Percentiles rank a stretch among this genome's conserved stretches.
Evolutionary conservation across 805 yeast species (phyloP).

Genomic region (Barnettozyma salicaria): DNA sequence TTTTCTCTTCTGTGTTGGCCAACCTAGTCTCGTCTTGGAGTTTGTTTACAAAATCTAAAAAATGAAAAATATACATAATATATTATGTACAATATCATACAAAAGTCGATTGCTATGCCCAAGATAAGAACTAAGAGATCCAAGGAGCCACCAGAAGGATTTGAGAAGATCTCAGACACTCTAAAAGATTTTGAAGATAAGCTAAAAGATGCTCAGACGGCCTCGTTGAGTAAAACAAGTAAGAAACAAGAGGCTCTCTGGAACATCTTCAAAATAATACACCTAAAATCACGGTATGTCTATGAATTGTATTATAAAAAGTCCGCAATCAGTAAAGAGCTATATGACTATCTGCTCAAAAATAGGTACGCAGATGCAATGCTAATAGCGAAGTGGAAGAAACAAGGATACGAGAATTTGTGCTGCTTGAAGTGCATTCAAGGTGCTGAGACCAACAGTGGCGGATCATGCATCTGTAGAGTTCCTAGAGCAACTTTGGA

Average conservation of each 20-base stretch:
- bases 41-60: not conserved
- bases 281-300: slow-evolving; percentile 70
- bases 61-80: not conserved
- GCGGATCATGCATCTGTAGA: slow-evolving; percentile 75
- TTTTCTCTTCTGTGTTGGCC: too few relatives aligned
- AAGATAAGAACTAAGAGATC: slow-evolving; percentile 36
- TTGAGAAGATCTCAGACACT: slow-evolving; percentile 60
- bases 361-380: slow-evolving; percentile 62
- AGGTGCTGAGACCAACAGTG: slow-evolving; percentile 53
- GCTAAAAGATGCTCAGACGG: slow-evolving; percentile 46
- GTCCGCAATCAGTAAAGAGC: slow-evolving; percentile 55
- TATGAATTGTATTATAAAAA: slow-evolving; percentile 69
- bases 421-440: slow-evolving; percentile 81
- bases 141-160: slow-evolving; percentile 68
- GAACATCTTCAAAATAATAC: slow-evolving; percentile 66
- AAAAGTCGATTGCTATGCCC: slow-evolving; percentile 34
- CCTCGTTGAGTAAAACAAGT: slow-evolving; percentile 35
- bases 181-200: slow-evolving; percentile 51
- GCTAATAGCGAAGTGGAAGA: slow-evolving; percentile 79
- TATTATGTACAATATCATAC: not conserved
- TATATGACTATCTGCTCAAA: slow-evolving; percentile 69
- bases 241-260: slow-evolving; percentile 54
- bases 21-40: too few relatives aligned
- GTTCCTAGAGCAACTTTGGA: slow-evolving; percentile 61
- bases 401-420: slow-evolving; percentile 77